A percentile compares a stretch with the other conserved stretches of the same genome.
phyloP scores from a whole-genome alignment of 1,284 basidiomycete genomes.

The Ganoderma multipileum region DNA sequence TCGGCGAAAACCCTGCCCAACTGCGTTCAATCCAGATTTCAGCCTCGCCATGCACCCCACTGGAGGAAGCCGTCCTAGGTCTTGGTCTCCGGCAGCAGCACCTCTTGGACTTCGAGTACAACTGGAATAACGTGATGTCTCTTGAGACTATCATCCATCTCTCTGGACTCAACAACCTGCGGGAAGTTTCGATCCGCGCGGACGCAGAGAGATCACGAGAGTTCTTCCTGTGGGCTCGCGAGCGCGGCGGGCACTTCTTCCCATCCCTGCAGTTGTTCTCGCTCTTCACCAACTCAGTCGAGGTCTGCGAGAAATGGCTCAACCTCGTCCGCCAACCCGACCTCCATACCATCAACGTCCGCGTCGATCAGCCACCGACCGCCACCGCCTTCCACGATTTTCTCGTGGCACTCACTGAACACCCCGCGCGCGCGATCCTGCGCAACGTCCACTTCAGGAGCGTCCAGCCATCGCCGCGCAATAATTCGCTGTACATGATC shows the following conservation, averaged over 20 bases:
- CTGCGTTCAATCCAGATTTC: slow-evolving; percentile 21
- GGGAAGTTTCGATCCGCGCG: slow-evolving; percentile 15
- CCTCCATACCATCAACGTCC: slow-evolving; percentile 14
- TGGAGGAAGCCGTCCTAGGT: slow-evolving; percentile 18
- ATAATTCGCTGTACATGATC: slow-evolving; percentile 8
- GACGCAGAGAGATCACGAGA: slow-evolving; percentile 9
- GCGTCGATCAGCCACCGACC: slow-evolving; percentile 15
- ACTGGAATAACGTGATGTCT: slow-evolving; percentile 17
- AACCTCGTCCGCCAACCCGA: slow-evolving; percentile 15
- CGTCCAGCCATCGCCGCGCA: slow-evolving; percentile 7
- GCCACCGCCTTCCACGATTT: slow-evolving; percentile 18
- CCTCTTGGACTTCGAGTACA: slow-evolving; percentile 14
- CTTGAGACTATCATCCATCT: slow-evolving; percentile 15
- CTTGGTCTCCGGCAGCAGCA: slow-evolving; percentile 17
- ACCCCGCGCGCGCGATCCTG: slow-evolving; percentile 5
- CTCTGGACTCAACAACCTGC: slow-evolving; percentile 13
- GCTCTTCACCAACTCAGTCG: slow-evolving; percentile 17
- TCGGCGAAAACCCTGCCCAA: slow-evolving; percentile 11
- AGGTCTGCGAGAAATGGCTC: slow-evolving; percentile 17
- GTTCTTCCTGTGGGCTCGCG: slow-evolving; percentile 7
- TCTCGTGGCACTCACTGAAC: slow-evolving; percentile 15
- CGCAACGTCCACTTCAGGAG: slow-evolving; percentile 11
- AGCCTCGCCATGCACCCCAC: background rate
- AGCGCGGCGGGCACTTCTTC: slow-evolving; percentile 17
- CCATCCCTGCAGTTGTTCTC: slow-evolving; percentile 14